phyloP scores from a whole-genome alignment of 1,284 basidiomycete genomes.

The Mycosarcoma maydis region DNA sequence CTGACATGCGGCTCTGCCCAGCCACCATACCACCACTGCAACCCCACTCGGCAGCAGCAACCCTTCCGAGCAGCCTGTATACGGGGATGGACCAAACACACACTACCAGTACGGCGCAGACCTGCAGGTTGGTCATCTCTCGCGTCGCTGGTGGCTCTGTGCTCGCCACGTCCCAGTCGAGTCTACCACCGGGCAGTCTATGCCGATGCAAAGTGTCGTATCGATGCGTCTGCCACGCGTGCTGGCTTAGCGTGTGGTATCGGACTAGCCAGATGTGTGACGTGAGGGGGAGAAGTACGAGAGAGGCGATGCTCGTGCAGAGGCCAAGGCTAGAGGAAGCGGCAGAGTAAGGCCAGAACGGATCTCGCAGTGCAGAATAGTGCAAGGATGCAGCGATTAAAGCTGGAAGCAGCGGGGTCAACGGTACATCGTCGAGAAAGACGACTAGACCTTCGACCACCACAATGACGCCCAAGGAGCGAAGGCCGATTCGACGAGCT shows the following conservation, averaged over 20 bases:
- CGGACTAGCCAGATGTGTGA: slow-evolving; percentile 33
- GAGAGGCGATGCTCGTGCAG: not conserved
- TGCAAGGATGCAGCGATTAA: slow-evolving; percentile 8
- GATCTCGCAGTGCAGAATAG: slow-evolving; percentile 6
- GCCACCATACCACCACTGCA: slow-evolving; percentile 18
- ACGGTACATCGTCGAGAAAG: slow-evolving; percentile 20
- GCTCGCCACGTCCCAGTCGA: slow-evolving; percentile 40
- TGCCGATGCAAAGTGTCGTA: slow-evolving; percentile 31
- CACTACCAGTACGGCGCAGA: slow-evolving; percentile 32
- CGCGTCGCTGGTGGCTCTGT: slow-evolving; percentile 4
- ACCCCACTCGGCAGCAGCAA: slow-evolving; percentile 44
- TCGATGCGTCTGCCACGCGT: slow-evolving; percentile 37
- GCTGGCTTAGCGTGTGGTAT: slow-evolving; percentile 25
- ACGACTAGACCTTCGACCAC: slow-evolving; percentile 6
- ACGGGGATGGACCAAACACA: slow-evolving; percentile 43
- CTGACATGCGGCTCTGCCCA: not conserved
- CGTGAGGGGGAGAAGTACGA: slow-evolving; percentile 20
- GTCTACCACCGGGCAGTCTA: slow-evolving; percentile 28
- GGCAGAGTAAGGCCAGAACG: slow-evolving; percentile 24
- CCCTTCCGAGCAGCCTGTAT: slow-evolving; percentile 32
- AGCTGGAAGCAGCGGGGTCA: slow-evolving; percentile 21
- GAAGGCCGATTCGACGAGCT: slow-evolving; percentile 25
- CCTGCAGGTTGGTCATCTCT: slow-evolving; percentile 37
- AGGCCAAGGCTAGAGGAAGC: not conserved
- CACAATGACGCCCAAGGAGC: slow-evolving; percentile 5